Evolutionary conservation across 352 stramenopile species (phyloP).

Genomic region (Blastocystis sp.): DNA sequence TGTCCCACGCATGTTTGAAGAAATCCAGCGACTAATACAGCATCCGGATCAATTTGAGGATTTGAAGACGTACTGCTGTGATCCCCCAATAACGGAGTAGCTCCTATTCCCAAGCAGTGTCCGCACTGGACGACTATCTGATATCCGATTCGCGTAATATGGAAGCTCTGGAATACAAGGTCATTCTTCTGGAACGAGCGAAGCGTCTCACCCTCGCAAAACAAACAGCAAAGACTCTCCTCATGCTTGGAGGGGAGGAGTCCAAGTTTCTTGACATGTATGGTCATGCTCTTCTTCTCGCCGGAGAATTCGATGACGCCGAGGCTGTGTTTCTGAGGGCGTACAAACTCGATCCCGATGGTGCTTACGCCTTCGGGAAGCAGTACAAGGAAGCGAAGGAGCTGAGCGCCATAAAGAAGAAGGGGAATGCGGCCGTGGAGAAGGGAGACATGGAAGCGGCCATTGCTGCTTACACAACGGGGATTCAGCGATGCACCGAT

Average conservation of each 20-base stretch:
- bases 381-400: constrained; percentile 4
- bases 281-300: background rate
- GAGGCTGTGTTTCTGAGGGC: background rate
- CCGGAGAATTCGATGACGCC: constrained; percentile 46
- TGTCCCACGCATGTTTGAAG: constrained; percentile 27
- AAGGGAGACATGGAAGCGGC: background rate
- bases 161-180: constrained; percentile 30
- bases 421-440: constrained; percentile 38
- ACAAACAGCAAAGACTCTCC: constrained; percentile 20
- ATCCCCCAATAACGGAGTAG: background rate
- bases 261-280: constrained; percentile 43
- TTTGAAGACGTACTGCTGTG: background rate
- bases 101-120: background rate
- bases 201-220: constrained; percentile 16
- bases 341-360: constrained; percentile 45
- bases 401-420: constrained; percentile 32
- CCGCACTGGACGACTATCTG: constrained; percentile 38
- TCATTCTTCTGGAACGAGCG: background rate
- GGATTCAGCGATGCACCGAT: background rate
- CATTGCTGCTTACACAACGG: constrained; percentile 43
- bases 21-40: background rate
- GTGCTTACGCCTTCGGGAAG: constrained; percentile 28
- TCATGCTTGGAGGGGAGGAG: constrained; percentile 63
- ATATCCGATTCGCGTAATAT: constrained; percentile 38
- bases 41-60: constrained; percentile 13